Base-by-base conservation (phyloP, 495 filamentous ascomycete genomes). In the Talaromyces liani region DNA sequence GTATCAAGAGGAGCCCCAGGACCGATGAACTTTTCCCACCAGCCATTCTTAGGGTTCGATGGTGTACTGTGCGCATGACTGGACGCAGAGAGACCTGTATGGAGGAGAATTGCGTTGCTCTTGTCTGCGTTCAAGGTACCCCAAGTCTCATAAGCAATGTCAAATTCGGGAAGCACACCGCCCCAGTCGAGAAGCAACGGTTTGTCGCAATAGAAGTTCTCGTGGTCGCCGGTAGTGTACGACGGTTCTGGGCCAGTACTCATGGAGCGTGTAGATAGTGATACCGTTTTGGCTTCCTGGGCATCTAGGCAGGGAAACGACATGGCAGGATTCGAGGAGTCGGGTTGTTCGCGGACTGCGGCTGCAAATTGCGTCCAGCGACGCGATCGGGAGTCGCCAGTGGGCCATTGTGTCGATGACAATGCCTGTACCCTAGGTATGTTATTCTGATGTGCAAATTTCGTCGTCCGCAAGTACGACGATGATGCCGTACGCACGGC, bases 21-120 rank as follows among this genome's bases (percentile, higher is more conserved):
- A 0, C 94, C 94, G 66, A 99, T 97, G 73, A 99, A 99, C 73
- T 90, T 96, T 78, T 99, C 95, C 94, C 94, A 99, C 94, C 94
- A 99, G 0, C 94, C 94, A 0, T 90, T 87, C 72, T 96, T 90
- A 0, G 90, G 84, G 72, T 98, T 99, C 14, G 76, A 80, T 39
- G 80, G 78, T 24, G 93, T 98, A 51, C 92, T 97, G 66, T 93
- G 92, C 2, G 94, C 94, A 75, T 99, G 94, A 60, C 92, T 97
- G 9, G 92, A 97, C 14, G 94, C 94, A 3, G 92, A 97, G 3
- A 99, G 84, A 14, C 94, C 94, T 0, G 94, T 99, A 71, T 97
- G 91, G 0, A 99, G 78, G 4, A 99, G 83, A 65, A 99, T 92
- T 7, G 87, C 91, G 73, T 99, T 99, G 67, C 88, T 92, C 70